Percentiles rank a stretch among this genome's conserved stretches.
Conservation (phyloP, 2,329 filamentous ascomycete species). For the Falciphora oryzae region DNA sequence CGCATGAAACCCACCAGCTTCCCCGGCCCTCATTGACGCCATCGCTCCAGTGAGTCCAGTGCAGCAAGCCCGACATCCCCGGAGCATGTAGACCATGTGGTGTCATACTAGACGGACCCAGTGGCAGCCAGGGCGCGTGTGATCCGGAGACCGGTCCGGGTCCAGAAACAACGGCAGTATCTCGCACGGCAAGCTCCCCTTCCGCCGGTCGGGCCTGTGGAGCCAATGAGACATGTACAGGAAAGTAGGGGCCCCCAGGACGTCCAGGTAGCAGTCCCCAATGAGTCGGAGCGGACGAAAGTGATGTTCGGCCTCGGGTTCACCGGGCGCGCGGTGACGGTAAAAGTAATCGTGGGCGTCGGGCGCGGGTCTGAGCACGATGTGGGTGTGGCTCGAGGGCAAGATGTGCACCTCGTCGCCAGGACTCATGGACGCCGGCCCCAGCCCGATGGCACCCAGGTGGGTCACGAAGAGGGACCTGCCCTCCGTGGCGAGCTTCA, state of each 20-base stretch:
- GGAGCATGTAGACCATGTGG: too few species aligned
- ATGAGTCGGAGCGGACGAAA: neutral
- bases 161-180: neutral
- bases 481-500: neutral
- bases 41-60: too few species aligned
- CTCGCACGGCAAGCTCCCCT: neutral
- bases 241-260: too few species aligned
- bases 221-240: neutral
- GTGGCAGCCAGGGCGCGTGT: too few species aligned
- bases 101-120: too few species aligned
- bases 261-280: neutral
- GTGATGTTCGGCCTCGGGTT: too few species aligned
- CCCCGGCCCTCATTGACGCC: too few species aligned
- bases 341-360: too few species aligned
- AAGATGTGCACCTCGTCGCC: slow-evolving; percentile 2
- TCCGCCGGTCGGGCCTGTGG: neutral
- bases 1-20: too few species aligned
- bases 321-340: too few species aligned
- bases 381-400: neutral
- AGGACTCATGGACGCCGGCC: neutral
- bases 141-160: too few species aligned
- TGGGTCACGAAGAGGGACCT: neutral
- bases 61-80: too few species aligned
- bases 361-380: neutral
- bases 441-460: neutral